A percentile compares a stretch with the other conserved stretches of the same genome.
Conservation (phyloP, 805 yeast species). For the Pichia sporocuriosa region DNA sequence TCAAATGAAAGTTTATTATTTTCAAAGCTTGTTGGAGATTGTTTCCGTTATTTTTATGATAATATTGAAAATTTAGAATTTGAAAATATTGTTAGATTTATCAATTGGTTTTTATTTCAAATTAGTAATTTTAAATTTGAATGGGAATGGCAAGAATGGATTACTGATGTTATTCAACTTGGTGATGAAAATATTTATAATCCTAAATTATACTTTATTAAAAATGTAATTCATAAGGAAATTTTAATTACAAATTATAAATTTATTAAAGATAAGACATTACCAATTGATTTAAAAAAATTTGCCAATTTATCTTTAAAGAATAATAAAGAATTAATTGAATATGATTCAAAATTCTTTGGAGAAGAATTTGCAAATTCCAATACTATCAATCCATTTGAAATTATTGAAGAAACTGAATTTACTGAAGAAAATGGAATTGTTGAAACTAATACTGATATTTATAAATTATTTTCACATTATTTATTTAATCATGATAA, state of each 20-base stretch:
- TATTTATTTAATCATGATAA: slow-evolving; percentile 30
- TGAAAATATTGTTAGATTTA: slow-evolving; percentile 63
- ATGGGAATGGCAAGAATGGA: slow-evolving; percentile 99
- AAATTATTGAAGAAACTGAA: slow-evolving; percentile 8
- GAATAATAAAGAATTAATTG: slow-evolving; percentile 28
- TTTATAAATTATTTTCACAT: slow-evolving; percentile 27
- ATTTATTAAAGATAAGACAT: slow-evolving; percentile 56
- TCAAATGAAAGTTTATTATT: slow-evolving; percentile 41
- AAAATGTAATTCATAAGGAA: slow-evolving; percentile 77
- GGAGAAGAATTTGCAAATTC: slow-evolving; percentile 25
- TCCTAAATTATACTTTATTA: slow-evolving; percentile 68
- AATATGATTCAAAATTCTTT: slow-evolving; percentile 32
- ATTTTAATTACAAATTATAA: slow-evolving; percentile 71
- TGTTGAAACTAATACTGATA: slow-evolving; percentile 21
- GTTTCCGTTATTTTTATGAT: slow-evolving; percentile 73
- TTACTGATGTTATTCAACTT: slow-evolving; percentile 40
- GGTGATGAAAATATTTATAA: slow-evolving; percentile 46
- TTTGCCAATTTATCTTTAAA: slow-evolving; percentile 41
- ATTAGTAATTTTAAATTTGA: slow-evolving; percentile 89
- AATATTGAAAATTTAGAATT: slow-evolving; percentile 63
- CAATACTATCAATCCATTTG: slow-evolving; percentile 13
- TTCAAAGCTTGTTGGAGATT: slow-evolving; percentile 93
- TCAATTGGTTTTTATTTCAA: slow-evolving; percentile 92
- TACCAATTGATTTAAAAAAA: slow-evolving; percentile 51
- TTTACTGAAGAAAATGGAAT: slow-evolving; percentile 15